phyloP scores from a whole-genome alignment of 2,329 filamentous ascomycete species.

The Colletotrichum sidae region DNA sequence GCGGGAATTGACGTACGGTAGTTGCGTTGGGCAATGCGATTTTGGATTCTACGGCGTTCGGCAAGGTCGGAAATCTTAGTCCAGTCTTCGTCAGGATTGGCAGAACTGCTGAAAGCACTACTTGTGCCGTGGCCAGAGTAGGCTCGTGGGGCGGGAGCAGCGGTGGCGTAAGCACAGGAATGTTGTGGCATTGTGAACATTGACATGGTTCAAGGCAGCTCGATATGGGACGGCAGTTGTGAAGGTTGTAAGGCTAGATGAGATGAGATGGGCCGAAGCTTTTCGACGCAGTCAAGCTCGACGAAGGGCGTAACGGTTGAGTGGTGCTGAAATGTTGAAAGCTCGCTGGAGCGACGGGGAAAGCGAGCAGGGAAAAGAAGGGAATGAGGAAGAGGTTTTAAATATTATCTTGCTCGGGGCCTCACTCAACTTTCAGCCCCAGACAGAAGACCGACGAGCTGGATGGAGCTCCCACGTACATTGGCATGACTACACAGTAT shows the following conservation, averaged over 20 bases:
- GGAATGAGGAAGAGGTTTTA: conserved; percentile 31
- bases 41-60: conserved; percentile 93
- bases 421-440: conserved; percentile 21
- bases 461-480: background rate
- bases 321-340: background rate
- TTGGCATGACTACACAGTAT: conserved; percentile 22
- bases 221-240: no score
- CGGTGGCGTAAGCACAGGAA: conserved; percentile 52
- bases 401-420: conserved; percentile 32
- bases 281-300: no score
- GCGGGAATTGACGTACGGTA: conserved; percentile 75
- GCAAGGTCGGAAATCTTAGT: conserved; percentile 98
- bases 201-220: conserved; percentile 31
- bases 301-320: no score
- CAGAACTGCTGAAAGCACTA: conserved; percentile 93
- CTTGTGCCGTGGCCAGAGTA: conserved; percentile 82
- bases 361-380: background rate
- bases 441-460: conserved; percentile 22
- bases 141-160: conserved; percentile 67
- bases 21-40: conserved; percentile 96
- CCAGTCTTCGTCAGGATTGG: conserved; percentile 98
- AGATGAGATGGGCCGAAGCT: no score
- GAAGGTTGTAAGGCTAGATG: no score
- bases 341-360: conserved; percentile 6
- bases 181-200: conserved; percentile 60